Base-by-base conservation (phyloP, 345 rosid genomes). In the Pseudoturritis turrita region DNA sequence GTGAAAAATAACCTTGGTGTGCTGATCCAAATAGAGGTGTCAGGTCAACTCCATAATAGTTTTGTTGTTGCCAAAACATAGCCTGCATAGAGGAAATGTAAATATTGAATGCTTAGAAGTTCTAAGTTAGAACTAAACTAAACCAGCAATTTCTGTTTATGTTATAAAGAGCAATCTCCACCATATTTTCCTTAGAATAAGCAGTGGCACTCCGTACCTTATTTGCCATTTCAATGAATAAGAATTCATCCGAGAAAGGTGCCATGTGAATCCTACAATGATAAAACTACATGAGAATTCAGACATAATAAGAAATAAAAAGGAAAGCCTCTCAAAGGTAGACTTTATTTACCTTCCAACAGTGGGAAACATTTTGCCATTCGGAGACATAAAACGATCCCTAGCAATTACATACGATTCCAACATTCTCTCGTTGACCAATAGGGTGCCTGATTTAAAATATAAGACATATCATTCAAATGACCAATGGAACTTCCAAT, bases 351-450 rank as follows among this genome's bases (percentile, higher is more conserved):
- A 95, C 99, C 99, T 95, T 80, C 99, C 99, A 66, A 82, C 73
- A 17, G 89, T 71, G 50, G 99, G 99, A 81, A 95, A 95, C 99
- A 95, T 91, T 83, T 87, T 91, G 52, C 99, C 98, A 49, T 78
- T 87, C 0, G 96, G 96, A 63, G 62, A 79, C 79, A 95, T 88
- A 78, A 95, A 88, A 68, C 98, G 82, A 75, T 95, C 99, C 83
- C 99, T 89, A 19, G 99, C 99, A 83, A 95, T 95, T 41, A 95
- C 90, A 68, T 95, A 95, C 35, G 99, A 82, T 65, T 95, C 99
- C 79, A 95, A 72, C 99, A 95, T 95, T 81, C 99, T 89, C 78
- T 95, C 99, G 62, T 95, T 95, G 64, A 95, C 93, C 78, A 95
- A 77, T 53, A 95, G 78, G 70, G 99, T 95, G 67, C 99, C 99